These are phyloP conservation scores for Zygoascus tannicola DNA, from an alignment of 805 yeast genomes.

Conservation along the genomic window DNA sequence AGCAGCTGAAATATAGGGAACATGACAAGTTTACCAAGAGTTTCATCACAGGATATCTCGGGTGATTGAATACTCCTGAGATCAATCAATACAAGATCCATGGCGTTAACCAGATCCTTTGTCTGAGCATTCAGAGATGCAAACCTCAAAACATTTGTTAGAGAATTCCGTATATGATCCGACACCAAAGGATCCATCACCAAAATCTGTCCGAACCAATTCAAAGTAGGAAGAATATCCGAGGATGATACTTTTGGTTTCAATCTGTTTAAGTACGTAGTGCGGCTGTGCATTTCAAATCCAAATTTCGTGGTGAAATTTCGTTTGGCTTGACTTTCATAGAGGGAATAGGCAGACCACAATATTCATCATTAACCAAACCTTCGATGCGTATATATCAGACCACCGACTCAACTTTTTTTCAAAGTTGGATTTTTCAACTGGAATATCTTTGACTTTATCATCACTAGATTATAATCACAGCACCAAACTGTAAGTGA, in stretches of 20 bases:
- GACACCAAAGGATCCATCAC: too few relatives aligned
- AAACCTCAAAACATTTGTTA: not conserved
- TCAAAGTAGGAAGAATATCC: too few relatives aligned
- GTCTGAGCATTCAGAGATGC: conserved; percentile 6
- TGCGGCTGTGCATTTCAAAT: too few relatives aligned
- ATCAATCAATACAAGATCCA: conserved; percentile 11
- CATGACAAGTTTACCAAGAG: conserved; percentile 51
- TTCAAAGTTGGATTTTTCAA: not conserved
- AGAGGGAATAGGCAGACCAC: too few relatives aligned
- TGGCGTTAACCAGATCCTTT: conserved; percentile 11
- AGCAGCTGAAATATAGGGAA: conserved; percentile 50
- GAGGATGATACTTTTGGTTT: too few relatives aligned
- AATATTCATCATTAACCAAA: too few relatives aligned
- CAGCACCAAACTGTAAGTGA: conserved; percentile 4
- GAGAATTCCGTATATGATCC: not conserved
- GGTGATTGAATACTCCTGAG: conserved; percentile 9
- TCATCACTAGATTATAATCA: too few relatives aligned
- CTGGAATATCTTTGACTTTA: too few relatives aligned
- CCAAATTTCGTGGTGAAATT: too few relatives aligned
- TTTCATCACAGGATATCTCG: conserved; percentile 10
- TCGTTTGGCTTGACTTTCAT: too few relatives aligned
- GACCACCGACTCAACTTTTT: conserved; percentile 2
- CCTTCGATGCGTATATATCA: not conserved
- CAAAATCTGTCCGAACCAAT: too few relatives aligned
- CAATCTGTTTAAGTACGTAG: too few relatives aligned